Percentiles rank a stretch among this genome's conserved stretches.
Conservation (phyloP, 2,329 filamentous ascomycete species). For the Zymoseptoria ardabiliae region DNA sequence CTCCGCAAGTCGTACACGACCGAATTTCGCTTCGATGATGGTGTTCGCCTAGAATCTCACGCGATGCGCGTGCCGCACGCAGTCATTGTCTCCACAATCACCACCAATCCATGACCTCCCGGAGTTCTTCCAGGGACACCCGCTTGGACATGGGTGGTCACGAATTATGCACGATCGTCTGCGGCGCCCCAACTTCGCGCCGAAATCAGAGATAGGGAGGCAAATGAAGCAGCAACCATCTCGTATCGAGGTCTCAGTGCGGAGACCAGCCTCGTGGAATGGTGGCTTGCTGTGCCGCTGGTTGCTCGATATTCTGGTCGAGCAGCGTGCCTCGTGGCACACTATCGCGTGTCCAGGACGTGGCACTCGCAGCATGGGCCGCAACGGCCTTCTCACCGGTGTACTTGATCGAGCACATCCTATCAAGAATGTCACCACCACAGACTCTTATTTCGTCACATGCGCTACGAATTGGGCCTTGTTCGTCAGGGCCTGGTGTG, state of each 20-base stretch:
- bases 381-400: not conserved
- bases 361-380: not conserved
- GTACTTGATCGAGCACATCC: not conserved
- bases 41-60: not conserved
- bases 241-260: not conserved
- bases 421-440: not conserved
- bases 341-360: not conserved
- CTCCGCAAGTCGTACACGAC: not conserved
- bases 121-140: not conserved
- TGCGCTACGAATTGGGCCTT: too few species aligned
- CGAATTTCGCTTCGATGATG: not conserved
- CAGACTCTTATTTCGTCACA: not conserved
- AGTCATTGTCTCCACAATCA: not conserved
- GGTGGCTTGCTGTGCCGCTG: not conserved
- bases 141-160: not conserved
- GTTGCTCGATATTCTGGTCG: not conserved
- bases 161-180: not conserved
- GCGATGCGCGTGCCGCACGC: not conserved
- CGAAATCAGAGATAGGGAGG: not conserved
- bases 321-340: not conserved
- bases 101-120: not conserved
- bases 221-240: not conserved
- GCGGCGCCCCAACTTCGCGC: not conserved
- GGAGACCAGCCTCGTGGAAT: not conserved
- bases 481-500: too few species aligned